Percentiles rank a stretch among this genome's conserved stretches.
Conservation (phyloP, 2,329 filamentous ascomycete genomes). For the Sporothrix humicola region DNA sequence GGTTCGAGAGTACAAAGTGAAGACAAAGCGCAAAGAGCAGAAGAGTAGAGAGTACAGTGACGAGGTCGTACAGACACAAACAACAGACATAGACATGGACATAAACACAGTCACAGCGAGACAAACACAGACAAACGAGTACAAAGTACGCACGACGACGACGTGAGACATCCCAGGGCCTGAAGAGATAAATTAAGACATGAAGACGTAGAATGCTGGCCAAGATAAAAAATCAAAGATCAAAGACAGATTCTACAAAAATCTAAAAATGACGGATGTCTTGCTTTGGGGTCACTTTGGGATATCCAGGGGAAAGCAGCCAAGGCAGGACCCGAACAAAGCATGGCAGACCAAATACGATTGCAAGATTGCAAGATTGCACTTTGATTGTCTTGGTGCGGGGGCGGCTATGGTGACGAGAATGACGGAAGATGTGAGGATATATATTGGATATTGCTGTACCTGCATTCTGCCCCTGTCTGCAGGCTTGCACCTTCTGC, state of each 20-base stretch:
- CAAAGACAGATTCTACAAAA: neutral
- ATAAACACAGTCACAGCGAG: neutral
- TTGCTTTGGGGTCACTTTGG: neutral
- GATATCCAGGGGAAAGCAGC: neutral
- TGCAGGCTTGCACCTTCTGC: neutral
- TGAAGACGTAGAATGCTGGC: neutral
- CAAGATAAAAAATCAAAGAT: neutral
- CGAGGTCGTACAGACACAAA: conserved; percentile 19
- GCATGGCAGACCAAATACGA: neutral
- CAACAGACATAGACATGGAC: neutral
- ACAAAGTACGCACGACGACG: neutral
- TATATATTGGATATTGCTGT: too few relatives aligned
- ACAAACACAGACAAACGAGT: neutral
- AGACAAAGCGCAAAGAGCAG: neutral
- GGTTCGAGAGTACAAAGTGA: neutral
- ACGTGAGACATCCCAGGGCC: conserved; percentile 21
- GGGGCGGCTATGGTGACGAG: neutral
- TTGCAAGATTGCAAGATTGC: neutral
- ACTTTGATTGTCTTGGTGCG: neutral
- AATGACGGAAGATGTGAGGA: too few relatives aligned
- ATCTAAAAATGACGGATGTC: neutral
- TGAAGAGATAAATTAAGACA: conserved; percentile 13
- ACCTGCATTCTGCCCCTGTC: neutral
- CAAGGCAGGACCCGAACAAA: neutral
- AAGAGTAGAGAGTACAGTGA: neutral